Base-by-base conservation (phyloP, 2,329 filamentous ascomycete species). In the Plectosphaerella cucumerina region DNA sequence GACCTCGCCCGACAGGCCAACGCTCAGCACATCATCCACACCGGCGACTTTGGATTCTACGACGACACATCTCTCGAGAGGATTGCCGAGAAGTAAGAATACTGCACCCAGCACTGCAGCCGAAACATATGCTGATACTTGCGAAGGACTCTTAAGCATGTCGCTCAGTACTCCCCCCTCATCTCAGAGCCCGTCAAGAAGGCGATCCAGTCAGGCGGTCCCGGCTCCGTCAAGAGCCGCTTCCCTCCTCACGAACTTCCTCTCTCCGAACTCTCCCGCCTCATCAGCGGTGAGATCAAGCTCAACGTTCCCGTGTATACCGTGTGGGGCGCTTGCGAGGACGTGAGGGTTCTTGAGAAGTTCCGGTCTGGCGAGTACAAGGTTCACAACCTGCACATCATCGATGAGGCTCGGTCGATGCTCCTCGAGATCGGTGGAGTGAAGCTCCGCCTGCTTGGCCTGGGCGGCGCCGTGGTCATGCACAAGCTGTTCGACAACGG, bases 401-500 rank as follows among this genome's bases (percentile, higher is more conserved):
- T 99, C 62, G 94, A 99, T 60, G 94, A 99, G 76, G 92, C 94
- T 49, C 93, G 93, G 68, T 97, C 94, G 35, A 89, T 96, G 77
- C 78, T 99, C 60, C 80, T 99, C 52, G 94, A 99, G 72, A 80
- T 97, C 54, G 94, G 93, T 51, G 94, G 94, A 51, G 90, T 99
- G 50, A 97, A 97, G 80, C 84, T 99, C 58, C 89, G 94, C 63
- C 81, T 99, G 47, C 82, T 99, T 26, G 94, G 94, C 56, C 80
- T 99, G 33, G 94, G 94, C 58, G 94, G 94, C 62, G 94, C 94
- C 6, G 93, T 99, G 5, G 94, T 99, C 53, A 99, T 99, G 91
- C 94, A 99, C 80, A 99, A 99, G 79, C 83, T 99, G 17, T 99
- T 99, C 65, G 94, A 99, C 70, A 99, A 99, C 60, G 94, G 94